Conservation (phyloP, 768 basidiomycete species). For the Suillus weaverae region DNA sequence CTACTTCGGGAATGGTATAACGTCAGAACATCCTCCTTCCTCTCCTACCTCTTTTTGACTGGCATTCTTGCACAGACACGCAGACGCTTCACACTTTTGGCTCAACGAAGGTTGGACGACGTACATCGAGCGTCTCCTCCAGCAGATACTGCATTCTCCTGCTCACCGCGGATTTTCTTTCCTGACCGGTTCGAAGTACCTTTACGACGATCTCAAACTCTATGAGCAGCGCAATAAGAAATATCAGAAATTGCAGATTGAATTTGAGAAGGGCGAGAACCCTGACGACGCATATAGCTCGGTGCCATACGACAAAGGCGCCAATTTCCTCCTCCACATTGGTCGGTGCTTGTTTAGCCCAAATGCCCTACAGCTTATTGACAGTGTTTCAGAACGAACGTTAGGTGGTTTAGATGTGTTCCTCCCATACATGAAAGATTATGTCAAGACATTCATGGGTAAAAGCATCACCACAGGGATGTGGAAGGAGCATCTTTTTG, state of each 20-base stretch:
- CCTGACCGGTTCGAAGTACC: slow-evolving; percentile 69
- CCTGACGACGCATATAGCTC: slow-evolving; percentile 74
- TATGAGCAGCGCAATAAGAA: slow-evolving; percentile 57
- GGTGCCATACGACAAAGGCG: slow-evolving; percentile 87
- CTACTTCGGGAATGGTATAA: slow-evolving; percentile 92
- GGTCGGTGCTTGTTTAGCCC: slow-evolving; percentile 43
- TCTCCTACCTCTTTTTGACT: slow-evolving; percentile 5
- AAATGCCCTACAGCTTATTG: not conserved
- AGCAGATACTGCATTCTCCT: slow-evolving; percentile 66
- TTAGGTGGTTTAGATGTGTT: slow-evolving; percentile 84
- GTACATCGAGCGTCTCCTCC: slow-evolving; percentile 84
- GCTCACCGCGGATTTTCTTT: slow-evolving; percentile 80
- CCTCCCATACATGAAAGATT: slow-evolving; percentile 81
- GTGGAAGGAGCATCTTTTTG: slow-evolving; percentile 81
- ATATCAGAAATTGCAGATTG: slow-evolving; percentile 79
- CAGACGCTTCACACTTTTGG: slow-evolving; percentile 81
- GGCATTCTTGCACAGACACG: slow-evolving; percentile 44
- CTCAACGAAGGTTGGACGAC: slow-evolving; percentile 95
- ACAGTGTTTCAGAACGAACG: slow-evolving; percentile 49
- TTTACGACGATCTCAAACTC: slow-evolving; percentile 68
- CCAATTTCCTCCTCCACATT: slow-evolving; percentile 83
- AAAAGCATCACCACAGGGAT: slow-evolving; percentile 80
- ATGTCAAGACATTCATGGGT: slow-evolving; percentile 79
- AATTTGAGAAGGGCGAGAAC: slow-evolving; percentile 71
- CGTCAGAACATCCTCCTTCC: slow-evolving; percentile 43